Percentiles rank a stretch among this genome's conserved stretches.
These are phyloP conservation scores for Musa troglodytarum DNA, from an alignment of 176 grass and related monocot genomes.

Conservation along the genomic window DNA sequence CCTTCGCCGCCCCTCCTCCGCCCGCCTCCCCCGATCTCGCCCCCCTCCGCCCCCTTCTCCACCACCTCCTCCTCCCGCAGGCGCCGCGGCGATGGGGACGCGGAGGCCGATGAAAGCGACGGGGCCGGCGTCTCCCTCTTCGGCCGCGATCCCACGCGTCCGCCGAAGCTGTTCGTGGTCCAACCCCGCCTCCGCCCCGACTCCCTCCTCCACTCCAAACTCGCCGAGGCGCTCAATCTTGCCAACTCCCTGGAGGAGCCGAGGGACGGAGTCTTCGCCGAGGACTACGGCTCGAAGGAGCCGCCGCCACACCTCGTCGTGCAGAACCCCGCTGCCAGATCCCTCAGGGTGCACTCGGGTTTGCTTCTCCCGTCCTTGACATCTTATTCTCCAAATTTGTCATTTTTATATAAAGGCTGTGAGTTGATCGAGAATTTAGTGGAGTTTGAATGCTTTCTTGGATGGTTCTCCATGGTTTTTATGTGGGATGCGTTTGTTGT, in stretches of 20 bases:
- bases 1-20: slow-evolving; percentile 16
- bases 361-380: slow-evolving; percentile 5
- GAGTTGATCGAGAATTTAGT: background rate
- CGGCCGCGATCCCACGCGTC: slow-evolving; percentile 34
- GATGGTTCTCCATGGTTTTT: background rate
- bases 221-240: slow-evolving; percentile 82
- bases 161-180: slow-evolving; percentile 69
- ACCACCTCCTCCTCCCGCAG: slow-evolving; percentile 29
- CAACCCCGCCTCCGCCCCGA: slow-evolving; percentile 82
- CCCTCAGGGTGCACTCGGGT: slow-evolving; percentile 48
- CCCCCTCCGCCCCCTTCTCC: slow-evolving; percentile 16
- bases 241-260: slow-evolving; percentile 85
- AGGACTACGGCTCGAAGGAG: slow-evolving; percentile 31
- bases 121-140: slow-evolving; percentile 49
- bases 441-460: background rate
- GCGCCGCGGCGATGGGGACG: slow-evolving; percentile 1
- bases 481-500: background rate
- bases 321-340: slow-evolving; percentile 70
- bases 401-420: background rate
- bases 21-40: slow-evolving; percentile 2
- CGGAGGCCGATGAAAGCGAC: slow-evolving; percentile 31
- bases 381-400: background rate
- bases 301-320: slow-evolving; percentile 61
- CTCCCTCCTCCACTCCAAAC: slow-evolving; percentile 60
- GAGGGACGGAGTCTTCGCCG: slow-evolving; percentile 62